phyloP scores from a whole-genome alignment of 495 filamentous ascomycete species.

The Penicillium verhagenii region DNA sequence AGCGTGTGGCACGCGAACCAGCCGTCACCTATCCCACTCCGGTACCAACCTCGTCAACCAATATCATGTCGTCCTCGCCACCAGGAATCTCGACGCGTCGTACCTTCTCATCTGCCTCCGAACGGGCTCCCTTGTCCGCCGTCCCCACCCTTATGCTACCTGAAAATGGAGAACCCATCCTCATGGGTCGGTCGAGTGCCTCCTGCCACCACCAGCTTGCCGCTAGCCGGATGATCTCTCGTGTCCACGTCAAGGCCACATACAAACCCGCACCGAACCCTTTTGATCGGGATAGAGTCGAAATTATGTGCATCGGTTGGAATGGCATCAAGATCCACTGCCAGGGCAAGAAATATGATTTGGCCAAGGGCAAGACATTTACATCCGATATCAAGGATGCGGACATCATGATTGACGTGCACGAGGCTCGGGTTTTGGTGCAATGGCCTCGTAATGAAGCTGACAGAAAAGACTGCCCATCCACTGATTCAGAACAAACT shows the following conservation, averaged over 20 bases:
- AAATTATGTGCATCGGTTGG: conserved; percentile 90
- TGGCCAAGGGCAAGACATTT: conserved; percentile 86
- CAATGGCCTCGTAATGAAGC: conserved; percentile 71
- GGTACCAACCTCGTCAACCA: conserved; percentile 88
- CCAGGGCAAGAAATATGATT: conserved; percentile 80
- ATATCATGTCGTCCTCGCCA: conserved; percentile 87
- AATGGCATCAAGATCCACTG: conserved; percentile 94
- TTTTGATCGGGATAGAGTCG: conserved; percentile 66
- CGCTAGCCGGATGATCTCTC: conserved; percentile 84
- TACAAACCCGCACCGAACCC: conserved; percentile 69
- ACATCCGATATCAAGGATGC: conserved; percentile 84
- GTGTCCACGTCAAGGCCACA: conserved; percentile 84
- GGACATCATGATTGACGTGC: conserved; percentile 94
- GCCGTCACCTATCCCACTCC: conserved; percentile 72
- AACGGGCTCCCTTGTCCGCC: conserved; percentile 79
- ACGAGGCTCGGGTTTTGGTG: conserved; percentile 84
- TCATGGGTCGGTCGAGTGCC: conserved; percentile 90
- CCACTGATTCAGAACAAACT: conserved; percentile 63
- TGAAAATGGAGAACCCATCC: conserved; percentile 75
- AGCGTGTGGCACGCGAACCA: conserved; percentile 64
- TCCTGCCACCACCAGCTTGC: conserved; percentile 91
- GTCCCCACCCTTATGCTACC: conserved; percentile 78
- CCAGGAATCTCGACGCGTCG: conserved; percentile 53
- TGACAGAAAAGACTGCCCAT: conserved; percentile 54
- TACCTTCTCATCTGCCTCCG: conserved; percentile 68